Evolutionary conservation across 768 basidiomycete species (phyloP).

Genomic region (Rhodotorula paludigena): DNA sequence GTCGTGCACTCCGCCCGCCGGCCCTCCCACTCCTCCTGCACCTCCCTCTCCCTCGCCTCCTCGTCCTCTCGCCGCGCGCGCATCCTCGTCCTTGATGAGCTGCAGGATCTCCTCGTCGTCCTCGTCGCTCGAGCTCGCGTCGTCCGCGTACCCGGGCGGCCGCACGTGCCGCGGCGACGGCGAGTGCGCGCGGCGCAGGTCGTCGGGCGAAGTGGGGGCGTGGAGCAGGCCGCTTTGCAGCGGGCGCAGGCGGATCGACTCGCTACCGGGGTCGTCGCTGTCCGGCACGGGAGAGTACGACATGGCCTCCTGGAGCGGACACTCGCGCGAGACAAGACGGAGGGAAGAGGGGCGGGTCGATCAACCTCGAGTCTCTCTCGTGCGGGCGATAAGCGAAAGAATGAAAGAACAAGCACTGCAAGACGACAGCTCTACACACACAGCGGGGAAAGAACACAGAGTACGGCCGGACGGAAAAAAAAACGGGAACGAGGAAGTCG

Average conservation of each 20-base stretch:
- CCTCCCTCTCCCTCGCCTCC: not conserved
- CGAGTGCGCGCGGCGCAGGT: not conserved
- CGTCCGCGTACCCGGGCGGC: not conserved
- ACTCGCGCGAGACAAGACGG: too few species aligned
- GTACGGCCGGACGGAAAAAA: too few species aligned
- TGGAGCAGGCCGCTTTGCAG: not conserved
- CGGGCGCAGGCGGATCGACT: not conserved
- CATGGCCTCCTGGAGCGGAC: not conserved
- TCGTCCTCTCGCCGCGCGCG: too few species aligned
- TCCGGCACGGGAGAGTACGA: not conserved
- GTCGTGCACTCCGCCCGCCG: not conserved
- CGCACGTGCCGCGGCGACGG: not conserved
- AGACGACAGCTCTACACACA: too few species aligned
- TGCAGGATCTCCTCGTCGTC: conserved; percentile 2
- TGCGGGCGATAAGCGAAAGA: too few species aligned
- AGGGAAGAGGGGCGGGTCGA: too few species aligned
- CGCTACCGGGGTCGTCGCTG: not conserved
- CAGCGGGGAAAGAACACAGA: too few species aligned
- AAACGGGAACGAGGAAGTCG: too few species aligned
- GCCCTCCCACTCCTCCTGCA: too few species aligned
- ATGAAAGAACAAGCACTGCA: too few species aligned
- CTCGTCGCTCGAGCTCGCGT: not conserved
- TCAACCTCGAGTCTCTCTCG: too few species aligned
- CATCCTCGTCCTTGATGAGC: not conserved
- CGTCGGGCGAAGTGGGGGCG: not conserved